Conservation (phyloP, 495 filamentous ascomycete species). For the Oidiodendron maius region DNA sequence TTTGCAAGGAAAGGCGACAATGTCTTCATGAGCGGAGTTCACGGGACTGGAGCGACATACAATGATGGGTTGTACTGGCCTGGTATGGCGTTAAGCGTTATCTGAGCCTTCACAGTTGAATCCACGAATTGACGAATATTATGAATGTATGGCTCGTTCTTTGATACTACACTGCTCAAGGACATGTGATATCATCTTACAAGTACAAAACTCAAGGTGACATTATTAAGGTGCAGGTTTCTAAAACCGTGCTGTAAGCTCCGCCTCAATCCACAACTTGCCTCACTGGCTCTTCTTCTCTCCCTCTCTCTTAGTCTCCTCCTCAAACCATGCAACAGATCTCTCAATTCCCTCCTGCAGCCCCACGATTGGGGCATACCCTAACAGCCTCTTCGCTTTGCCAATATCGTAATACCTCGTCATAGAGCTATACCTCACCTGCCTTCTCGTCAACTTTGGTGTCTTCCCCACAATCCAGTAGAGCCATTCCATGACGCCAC, state of each 20-base stretch:
- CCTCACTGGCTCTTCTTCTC: slow-evolving; percentile 19
- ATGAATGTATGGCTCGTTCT: too few relatives aligned
- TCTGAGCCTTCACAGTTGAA: too few relatives aligned
- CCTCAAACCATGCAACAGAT: slow-evolving; percentile 61
- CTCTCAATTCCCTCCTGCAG: slow-evolving; percentile 70
- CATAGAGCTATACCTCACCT: slow-evolving; percentile 74
- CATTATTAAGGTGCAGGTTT: too few relatives aligned
- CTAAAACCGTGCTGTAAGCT: too few relatives aligned
- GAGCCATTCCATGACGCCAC: slow-evolving; percentile 61
- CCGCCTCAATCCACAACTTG: neutral
- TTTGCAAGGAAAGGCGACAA: neutral
- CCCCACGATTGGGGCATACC: slow-evolving; percentile 67
- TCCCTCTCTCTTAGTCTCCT: slow-evolving; percentile 38
- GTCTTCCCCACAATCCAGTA: slow-evolving; percentile 63
- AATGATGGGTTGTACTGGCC: neutral
- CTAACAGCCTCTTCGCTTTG: slow-evolving; percentile 76
- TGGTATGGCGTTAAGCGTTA: too few relatives aligned
- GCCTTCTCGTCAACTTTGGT: slow-evolving; percentile 67
- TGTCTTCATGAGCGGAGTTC: slow-evolving; percentile 3
- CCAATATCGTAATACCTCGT: slow-evolving; percentile 77
- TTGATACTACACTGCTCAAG: neutral
- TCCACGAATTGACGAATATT: too few relatives aligned
- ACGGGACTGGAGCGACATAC: neutral
- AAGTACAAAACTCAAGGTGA: too few relatives aligned
- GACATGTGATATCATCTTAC: too few relatives aligned